phyloP scores from a whole-genome alignment of 805 yeast genomes.

The Nakazawaea populi region DNA sequence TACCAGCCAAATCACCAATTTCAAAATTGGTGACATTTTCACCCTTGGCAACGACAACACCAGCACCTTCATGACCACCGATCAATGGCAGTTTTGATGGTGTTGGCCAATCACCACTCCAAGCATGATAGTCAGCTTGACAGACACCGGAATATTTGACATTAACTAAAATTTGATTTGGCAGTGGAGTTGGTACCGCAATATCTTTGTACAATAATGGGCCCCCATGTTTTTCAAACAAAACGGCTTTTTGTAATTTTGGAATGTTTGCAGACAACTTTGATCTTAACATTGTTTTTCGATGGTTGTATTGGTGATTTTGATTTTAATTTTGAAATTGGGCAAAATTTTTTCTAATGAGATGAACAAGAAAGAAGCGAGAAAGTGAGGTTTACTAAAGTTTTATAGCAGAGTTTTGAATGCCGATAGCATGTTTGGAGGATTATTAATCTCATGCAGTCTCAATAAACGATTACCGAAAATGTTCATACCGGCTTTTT shows the following conservation, averaged over 20 bases:
- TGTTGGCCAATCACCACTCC: constrained; percentile 93
- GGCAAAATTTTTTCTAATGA: neutral
- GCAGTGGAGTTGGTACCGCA: constrained; percentile 74
- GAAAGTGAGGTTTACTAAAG: no score
- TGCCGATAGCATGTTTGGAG: no score
- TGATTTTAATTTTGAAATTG: neutral
- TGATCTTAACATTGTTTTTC: neutral
- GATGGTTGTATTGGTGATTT: no score
- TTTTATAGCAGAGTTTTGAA: no score
- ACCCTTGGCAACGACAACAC: constrained; percentile 76
- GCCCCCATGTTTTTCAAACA: constrained; percentile 63
- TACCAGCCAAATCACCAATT: constrained; percentile 76
- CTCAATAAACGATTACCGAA: no score
- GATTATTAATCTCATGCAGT: no score
- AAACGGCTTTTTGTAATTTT: constrained; percentile 61
- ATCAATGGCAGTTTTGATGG: constrained; percentile 68
- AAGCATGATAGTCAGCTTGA: constrained; percentile 91
- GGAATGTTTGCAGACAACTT: constrained; percentile 1
- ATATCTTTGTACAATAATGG: constrained; percentile 62
- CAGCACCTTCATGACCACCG: constrained; percentile 91
- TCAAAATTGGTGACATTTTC: constrained; percentile 61
- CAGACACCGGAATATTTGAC: constrained; percentile 89
- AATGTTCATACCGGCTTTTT: no score
- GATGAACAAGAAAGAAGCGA: neutral
- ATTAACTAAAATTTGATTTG: constrained; percentile 73